These are phyloP conservation scores for Fusarium incarnatum DNA, from an alignment of 2,329 filamentous ascomycete genomes.

Conservation along the genomic window DNA sequence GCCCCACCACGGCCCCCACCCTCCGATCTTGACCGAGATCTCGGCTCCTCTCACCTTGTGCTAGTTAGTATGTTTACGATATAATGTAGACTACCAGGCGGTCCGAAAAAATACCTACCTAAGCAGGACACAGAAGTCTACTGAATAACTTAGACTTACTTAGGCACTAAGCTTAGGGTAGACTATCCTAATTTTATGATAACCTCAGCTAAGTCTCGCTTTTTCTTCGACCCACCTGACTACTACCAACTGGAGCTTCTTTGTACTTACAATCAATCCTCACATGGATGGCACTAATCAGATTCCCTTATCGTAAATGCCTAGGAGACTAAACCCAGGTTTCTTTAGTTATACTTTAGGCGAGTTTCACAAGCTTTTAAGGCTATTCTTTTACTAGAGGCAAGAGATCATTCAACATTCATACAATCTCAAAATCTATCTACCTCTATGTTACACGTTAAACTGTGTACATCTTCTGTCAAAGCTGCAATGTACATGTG, in stretches of 20 bases:
- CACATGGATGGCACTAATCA: too few relatives aligned
- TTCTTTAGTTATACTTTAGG: not conserved
- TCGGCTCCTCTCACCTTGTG: not conserved
- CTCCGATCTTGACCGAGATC: conserved; percentile 35
- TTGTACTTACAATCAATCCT: not conserved
- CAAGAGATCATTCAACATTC: not conserved
- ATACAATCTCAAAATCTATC: not conserved
- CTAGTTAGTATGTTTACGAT: too few relatives aligned
- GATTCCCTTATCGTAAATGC: not conserved
- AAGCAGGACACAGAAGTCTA: too few relatives aligned
- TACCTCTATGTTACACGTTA: not conserved
- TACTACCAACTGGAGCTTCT: not conserved
- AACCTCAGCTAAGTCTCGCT: too few relatives aligned
- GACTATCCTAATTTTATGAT: too few relatives aligned
- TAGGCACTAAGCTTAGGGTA: too few relatives aligned
- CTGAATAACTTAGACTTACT: too few relatives aligned
- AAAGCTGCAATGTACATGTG: not conserved
- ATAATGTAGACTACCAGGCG: too few relatives aligned
- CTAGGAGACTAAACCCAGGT: not conserved
- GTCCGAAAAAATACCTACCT: too few relatives aligned
- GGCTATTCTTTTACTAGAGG: not conserved
- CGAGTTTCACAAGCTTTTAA: not conserved
- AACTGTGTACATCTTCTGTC: not conserved
- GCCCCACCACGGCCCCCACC: conserved; percentile 43
- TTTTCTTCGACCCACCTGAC: too few relatives aligned